A percentile compares a stretch with the other conserved stretches of the same genome.
Conservation (phyloP, 805 yeast species). For the Saturnispora ahearnii region DNA sequence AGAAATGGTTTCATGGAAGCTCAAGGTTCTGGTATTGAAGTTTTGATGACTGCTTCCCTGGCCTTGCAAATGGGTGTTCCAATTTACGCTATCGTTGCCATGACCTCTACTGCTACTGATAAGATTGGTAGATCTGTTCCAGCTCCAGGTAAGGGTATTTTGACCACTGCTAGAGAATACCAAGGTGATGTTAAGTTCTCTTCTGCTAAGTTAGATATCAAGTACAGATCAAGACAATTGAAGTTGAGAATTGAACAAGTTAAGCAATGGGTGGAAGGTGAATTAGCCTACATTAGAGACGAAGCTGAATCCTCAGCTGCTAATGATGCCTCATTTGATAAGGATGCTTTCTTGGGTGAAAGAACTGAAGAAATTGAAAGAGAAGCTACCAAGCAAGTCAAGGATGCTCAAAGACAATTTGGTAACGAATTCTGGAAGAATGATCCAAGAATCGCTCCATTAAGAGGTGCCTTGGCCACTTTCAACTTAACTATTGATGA, state of each 20-base stretch:
- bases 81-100: constrained; percentile 87
- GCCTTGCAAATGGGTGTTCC: constrained; percentile 99
- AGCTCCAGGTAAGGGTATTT: constrained; percentile 99
- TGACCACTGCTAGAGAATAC: constrained; percentile 95
- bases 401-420: constrained; percentile 86
- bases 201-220: constrained; percentile 74
- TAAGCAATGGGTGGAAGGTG: constrained; percentile 76
- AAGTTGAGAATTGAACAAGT: constrained; percentile 69
- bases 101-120: constrained; percentile 95
- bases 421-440: constrained; percentile 89
- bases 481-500: constrained; percentile 92
- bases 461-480: constrained; percentile 94
- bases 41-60: constrained; percentile 88
- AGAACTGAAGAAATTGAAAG: constrained; percentile 80
- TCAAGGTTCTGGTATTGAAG: constrained; percentile 98
- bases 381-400: constrained; percentile 77
- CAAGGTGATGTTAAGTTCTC: constrained; percentile 73
- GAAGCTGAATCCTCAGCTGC: constrained; percentile 51
- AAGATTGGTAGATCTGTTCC: constrained; percentile 99
- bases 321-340: constrained; percentile 42
- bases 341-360: constrained; percentile 55
- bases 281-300: constrained; percentile 57
- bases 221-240: constrained; percentile 90
- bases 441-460: constrained; percentile 92
- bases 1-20: constrained; percentile 99